Evolutionary conservation across 2,329 filamentous ascomycete species (phyloP).

Genomic region (Grosmannia serpens): DNA sequence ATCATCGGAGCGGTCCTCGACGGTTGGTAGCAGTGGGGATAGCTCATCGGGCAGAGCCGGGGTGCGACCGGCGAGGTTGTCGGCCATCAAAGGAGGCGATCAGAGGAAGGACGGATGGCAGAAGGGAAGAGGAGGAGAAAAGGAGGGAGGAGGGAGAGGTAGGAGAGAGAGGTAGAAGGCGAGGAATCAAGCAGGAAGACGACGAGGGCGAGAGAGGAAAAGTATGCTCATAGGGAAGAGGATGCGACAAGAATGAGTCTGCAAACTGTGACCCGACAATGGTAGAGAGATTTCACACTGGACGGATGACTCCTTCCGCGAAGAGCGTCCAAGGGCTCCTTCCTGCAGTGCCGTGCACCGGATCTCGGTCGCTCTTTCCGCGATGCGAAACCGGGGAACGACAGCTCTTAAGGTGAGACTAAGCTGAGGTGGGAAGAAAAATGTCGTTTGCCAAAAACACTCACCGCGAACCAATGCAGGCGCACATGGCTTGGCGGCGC

Average conservation of each 20-base stretch:
- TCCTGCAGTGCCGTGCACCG: not conserved
- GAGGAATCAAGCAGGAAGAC: not conserved
- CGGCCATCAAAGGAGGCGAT: not conserved
- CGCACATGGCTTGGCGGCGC: not conserved
- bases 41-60: constrained; percentile 2
- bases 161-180: not conserved
- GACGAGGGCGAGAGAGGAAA: not conserved
- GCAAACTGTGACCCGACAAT: not conserved
- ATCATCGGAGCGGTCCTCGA: not conserved
- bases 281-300: not conserved
- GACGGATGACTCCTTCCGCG: not conserved
- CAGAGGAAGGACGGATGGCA: not conserved
- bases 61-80: not conserved
- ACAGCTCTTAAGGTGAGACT: not conserved
- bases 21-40: constrained; percentile 4
- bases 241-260: not conserved
- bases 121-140: not conserved
- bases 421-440: too few relatives aligned
- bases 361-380: not conserved
- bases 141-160: not conserved
- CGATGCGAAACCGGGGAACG: not conserved
- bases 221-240: not conserved
- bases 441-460: too few relatives aligned
- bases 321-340: not conserved
- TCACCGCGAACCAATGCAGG: too few relatives aligned